phyloP scores from a whole-genome alignment of 768 basidiomycete species.

The Hemileccinum impolitum region DNA sequence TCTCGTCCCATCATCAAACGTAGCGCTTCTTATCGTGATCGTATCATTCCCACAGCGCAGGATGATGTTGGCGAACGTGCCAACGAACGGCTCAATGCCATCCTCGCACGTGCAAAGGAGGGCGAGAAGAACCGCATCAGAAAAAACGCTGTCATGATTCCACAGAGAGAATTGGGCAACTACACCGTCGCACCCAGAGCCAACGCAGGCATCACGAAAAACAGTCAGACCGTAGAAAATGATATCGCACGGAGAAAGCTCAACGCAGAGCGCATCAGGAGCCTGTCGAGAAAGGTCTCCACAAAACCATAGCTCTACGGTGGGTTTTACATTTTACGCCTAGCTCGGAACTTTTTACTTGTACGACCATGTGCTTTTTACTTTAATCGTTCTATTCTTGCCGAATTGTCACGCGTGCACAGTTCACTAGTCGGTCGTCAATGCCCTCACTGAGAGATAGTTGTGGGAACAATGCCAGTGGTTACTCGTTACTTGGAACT shows the following conservation, averaged over 20 bases:
- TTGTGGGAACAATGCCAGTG: no score
- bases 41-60: constrained; percentile 59
- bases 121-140: constrained; percentile 65
- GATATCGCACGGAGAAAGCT: constrained; percentile 72
- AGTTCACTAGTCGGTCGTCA: no score
- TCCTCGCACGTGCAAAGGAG: constrained; percentile 64
- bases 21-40: constrained; percentile 75
- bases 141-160: constrained; percentile 82
- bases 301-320: constrained; percentile 18
- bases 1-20: constrained; percentile 91
- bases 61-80: constrained; percentile 36
- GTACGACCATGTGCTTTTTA: no score
- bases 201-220: constrained; percentile 49
- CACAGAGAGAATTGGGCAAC: constrained; percentile 67
- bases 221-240: constrained; percentile 61
- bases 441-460: no score
- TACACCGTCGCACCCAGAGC: constrained; percentile 76
- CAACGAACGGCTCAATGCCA: constrained; percentile 62
- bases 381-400: no score
- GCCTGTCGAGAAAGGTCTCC: constrained; percentile 50
- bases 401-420: no score
- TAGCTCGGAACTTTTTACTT: neutral
- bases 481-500: no score
- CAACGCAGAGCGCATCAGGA: constrained; percentile 71
- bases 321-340: neutral